Evolutionary conservation across 441 rosid genomes (phyloP).

Genomic region (Melastoma candidum): DNA sequence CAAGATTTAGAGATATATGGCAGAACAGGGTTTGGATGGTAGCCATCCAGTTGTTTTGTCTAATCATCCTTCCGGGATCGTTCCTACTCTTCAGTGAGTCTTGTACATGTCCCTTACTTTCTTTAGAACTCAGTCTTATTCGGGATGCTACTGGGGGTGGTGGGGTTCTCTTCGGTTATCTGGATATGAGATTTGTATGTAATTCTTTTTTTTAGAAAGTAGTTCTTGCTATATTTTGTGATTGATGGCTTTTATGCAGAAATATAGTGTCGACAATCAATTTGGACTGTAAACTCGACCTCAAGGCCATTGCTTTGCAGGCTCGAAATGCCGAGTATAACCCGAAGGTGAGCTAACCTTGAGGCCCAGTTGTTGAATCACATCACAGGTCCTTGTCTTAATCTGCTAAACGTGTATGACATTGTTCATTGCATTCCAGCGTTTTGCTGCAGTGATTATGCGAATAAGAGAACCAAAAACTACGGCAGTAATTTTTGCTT

Average conservation of each 20-base stretch:
- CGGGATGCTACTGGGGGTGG: too few relatives aligned
- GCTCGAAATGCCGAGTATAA: slow-evolving; percentile 98
- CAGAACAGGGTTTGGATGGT: slow-evolving; percentile 13
- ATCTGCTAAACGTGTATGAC: not conserved
- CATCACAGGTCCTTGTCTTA: not conserved
- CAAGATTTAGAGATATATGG: slow-evolving; percentile 6
- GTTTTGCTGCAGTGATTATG: slow-evolving; percentile 92
- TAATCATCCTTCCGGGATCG: slow-evolving; percentile 15
- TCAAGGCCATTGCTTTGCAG: slow-evolving; percentile 85
- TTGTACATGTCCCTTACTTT: not conserved
- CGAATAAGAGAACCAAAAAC: slow-evolving; percentile 81
- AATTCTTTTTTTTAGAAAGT: too few relatives aligned
- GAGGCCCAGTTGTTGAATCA: not conserved
- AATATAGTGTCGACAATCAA: slow-evolving; percentile 96
- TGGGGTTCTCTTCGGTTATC: too few relatives aligned
- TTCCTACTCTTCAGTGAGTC: slow-evolving; percentile 18
- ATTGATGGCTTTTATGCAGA: slow-evolving; percentile 22
- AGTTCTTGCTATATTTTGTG: too few relatives aligned
- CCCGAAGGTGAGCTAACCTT: slow-evolving; percentile 59
- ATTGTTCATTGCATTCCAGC: slow-evolving; percentile 26
- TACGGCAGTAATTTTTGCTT: slow-evolving; percentile 77
- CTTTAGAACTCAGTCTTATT: too few relatives aligned
- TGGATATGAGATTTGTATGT: too few relatives aligned
- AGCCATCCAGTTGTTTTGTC: slow-evolving; percentile 13
- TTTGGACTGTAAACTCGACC: slow-evolving; percentile 92